phyloP scores from a whole-genome alignment of 2,329 filamentous ascomycete genomes.

The Zymoseptoria ardabiliae region DNA sequence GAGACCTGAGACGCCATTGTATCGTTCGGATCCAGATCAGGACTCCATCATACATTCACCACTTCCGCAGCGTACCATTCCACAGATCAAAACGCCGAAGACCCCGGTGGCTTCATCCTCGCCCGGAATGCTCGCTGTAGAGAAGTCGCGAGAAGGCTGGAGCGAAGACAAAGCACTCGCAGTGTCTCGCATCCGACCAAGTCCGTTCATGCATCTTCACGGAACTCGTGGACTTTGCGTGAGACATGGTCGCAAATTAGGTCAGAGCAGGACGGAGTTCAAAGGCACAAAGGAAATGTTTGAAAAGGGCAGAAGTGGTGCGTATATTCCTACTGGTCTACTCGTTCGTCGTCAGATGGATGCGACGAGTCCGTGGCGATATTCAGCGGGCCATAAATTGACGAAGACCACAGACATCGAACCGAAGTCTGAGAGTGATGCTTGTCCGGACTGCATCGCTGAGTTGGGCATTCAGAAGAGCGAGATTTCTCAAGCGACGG shows the following conservation, averaged over 20 bases:
- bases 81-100: slow-evolving; percentile 7
- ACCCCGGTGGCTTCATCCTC: not conserved
- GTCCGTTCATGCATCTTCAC: slow-evolving; percentile 15
- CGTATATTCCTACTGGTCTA: slow-evolving; percentile 23
- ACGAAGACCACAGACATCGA: slow-evolving; percentile 1
- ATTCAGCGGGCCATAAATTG: slow-evolving; percentile 1
- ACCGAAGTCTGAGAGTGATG: slow-evolving; percentile 12
- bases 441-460: slow-evolving; percentile 28
- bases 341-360: slow-evolving; percentile 22
- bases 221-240: slow-evolving; percentile 24
- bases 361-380: slow-evolving; percentile 26
- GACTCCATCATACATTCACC: slow-evolving; percentile 19
- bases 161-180: not conserved
- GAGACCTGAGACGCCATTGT: slow-evolving; percentile 22
- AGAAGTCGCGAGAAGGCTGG: not conserved
- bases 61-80: slow-evolving; percentile 14
- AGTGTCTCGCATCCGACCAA: not conserved
- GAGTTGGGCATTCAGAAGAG: slow-evolving; percentile 23
- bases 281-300: slow-evolving; percentile 20
- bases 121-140: not conserved
- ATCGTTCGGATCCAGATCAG: slow-evolving; percentile 15
- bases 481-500: slow-evolving; percentile 7
- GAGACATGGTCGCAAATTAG: slow-evolving; percentile 25
- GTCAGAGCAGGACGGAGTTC: not conserved
- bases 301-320: slow-evolving; percentile 23